Conservation (phyloP, 352 stramenopile species). For the Pythium brachiatum region DNA sequence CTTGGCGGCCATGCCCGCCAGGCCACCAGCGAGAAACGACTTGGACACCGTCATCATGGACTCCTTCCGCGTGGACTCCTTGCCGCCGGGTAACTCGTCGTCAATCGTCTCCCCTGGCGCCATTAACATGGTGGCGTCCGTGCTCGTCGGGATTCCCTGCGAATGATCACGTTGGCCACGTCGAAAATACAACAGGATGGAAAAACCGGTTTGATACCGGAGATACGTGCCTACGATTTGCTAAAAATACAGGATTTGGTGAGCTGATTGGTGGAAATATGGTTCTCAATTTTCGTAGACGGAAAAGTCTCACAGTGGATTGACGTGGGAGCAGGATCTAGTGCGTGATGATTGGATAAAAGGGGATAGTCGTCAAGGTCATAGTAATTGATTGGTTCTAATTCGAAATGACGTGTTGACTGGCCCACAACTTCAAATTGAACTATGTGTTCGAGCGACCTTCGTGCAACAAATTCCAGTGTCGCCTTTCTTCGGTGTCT, state of each 20-base stretch:
- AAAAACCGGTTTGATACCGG: neutral
- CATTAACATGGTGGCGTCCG: too few relatives aligned
- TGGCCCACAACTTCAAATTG: slow-evolving; percentile 6
- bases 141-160: neutral
- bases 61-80: slow-evolving; percentile 16
- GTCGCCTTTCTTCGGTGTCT: too few relatives aligned
- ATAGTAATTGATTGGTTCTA: neutral
- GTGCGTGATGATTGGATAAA: neutral
- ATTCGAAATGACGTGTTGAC: neutral
- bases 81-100: too few relatives aligned
- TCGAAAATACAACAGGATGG: too few relatives aligned
- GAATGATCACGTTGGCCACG: slow-evolving; percentile 5
- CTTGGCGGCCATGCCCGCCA: slow-evolving; percentile 76
- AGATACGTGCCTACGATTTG: too few relatives aligned
- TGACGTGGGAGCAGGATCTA: too few relatives aligned
- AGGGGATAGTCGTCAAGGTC: too few relatives aligned
- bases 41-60: slow-evolving; percentile 76
- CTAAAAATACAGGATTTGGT: neutral
- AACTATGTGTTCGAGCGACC: neutral
- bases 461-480: slow-evolving; percentile 4
- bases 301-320: too few relatives aligned
- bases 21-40: slow-evolving; percentile 73
- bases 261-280: too few relatives aligned
- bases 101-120: too few relatives aligned
- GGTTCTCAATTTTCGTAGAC: too few relatives aligned